phyloP scores from a whole-genome alignment of 805 yeast species.

The Ogataea populi-albae region DNA sequence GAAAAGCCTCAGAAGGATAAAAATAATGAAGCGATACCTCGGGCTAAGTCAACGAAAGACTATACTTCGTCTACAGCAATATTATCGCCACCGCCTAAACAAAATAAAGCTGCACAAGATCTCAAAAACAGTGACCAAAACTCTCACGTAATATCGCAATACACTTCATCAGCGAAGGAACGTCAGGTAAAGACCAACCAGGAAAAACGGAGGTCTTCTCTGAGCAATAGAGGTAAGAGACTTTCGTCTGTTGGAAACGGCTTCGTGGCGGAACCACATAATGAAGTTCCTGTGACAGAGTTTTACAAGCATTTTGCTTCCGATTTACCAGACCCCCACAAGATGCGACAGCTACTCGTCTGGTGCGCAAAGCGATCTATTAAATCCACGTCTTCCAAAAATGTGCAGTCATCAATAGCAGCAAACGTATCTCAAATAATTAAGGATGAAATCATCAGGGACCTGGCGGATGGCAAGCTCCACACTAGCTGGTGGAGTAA shows the following conservation, averaged over 20 bases:
- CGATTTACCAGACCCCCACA: slow-evolving; percentile 66
- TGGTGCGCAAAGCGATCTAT: slow-evolving; percentile 63
- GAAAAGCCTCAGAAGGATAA: neutral
- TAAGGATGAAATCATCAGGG: slow-evolving; percentile 58
- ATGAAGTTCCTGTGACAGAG: slow-evolving; percentile 50
- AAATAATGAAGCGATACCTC: neutral
- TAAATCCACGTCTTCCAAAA: slow-evolving; percentile 20
- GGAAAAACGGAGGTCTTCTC: slow-evolving; percentile 44
- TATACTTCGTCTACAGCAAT: neutral
- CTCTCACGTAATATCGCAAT: no score
- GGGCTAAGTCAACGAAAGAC: neutral
- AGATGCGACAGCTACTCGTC: slow-evolving; percentile 63
- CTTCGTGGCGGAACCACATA: slow-evolving; percentile 63
- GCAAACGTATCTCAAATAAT: slow-evolving; percentile 61
- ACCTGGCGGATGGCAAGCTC: slow-evolving; percentile 56
- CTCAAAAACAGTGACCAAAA: no score
- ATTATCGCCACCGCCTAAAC: no score
- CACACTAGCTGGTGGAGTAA: slow-evolving; percentile 68
- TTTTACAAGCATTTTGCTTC: slow-evolving; percentile 62
- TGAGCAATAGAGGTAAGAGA: slow-evolving; percentile 63
- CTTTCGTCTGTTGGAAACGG: slow-evolving; percentile 76
- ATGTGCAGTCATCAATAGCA: slow-evolving; percentile 10
- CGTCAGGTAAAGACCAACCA: slow-evolving; percentile 4
- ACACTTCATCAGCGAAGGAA: no score
- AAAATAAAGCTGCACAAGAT: no score